Evolutionary conservation across 2,329 filamentous ascomycete genomes (phyloP).

Genomic region (Hirsutella minnesotensis): DNA sequence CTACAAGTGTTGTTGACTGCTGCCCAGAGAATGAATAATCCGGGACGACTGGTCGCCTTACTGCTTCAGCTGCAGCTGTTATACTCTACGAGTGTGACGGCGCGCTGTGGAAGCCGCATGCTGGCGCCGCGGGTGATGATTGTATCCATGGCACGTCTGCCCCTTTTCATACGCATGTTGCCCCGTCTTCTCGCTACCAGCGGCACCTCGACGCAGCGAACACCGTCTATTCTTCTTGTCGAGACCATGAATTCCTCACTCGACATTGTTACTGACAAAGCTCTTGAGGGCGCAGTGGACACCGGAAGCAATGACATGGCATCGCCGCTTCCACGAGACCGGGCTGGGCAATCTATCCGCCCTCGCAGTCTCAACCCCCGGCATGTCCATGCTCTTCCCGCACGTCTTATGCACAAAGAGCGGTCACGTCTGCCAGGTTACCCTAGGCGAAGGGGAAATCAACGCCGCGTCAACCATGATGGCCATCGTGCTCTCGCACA

Average conservation of each 20-base stretch:
- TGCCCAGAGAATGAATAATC: no score
- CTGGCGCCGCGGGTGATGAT: constrained; percentile 45
- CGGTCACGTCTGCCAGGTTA: constrained; percentile 54
- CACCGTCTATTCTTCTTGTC: no score
- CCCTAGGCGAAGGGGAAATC: constrained; percentile 59
- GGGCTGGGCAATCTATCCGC: constrained; percentile 43
- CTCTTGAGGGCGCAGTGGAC: constrained; percentile 46
- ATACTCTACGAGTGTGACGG: no score
- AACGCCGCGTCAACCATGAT: constrained; percentile 59
- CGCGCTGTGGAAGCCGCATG: not conserved
- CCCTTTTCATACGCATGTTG: not conserved
- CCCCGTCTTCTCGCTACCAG: no score
- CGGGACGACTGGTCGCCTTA: no score
- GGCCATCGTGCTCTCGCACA: constrained; percentile 46
- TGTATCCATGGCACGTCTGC: constrained; percentile 1
- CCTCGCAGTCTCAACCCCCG: constrained; percentile 45
- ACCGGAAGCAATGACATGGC: constrained; percentile 52
- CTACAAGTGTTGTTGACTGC: no score
- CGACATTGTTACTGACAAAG: no score
- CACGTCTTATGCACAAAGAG: constrained; percentile 50
- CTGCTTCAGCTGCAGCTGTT: no score
- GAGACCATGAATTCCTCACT: no score
- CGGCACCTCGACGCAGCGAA: no score
- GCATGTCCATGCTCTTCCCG: constrained; percentile 54
- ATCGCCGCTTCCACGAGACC: constrained; percentile 32